Evolutionary conservation across 169 alveolate genomes (phyloP), one percentile per base, ranked within the genome.

Genomic region (Cryptosporidium parvum): DNA sequence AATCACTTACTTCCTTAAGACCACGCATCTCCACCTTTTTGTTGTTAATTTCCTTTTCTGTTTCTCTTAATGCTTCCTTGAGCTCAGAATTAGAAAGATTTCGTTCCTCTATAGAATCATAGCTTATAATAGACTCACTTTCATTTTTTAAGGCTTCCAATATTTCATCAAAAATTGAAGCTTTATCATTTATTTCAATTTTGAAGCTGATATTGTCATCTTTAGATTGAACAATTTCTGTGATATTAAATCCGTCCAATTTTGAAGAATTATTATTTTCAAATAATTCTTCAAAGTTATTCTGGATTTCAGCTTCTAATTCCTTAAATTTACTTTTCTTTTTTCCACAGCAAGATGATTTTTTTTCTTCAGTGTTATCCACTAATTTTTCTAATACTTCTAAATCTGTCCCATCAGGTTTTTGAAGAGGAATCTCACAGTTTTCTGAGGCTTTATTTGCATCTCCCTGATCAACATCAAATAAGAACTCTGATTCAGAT

Each of bases 101-200:
- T 14, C 37, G 42, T 7, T 59, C 58, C 31, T 18, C 68, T 23
- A 73, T 37, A 6, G 67, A 45, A 1, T 48, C 21, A 73, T 73
- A 73, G 23, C 14, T 26, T 16, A 73, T 1, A 18, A 2, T 21
- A 1, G 68, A 37, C 10, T 53, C 45, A 23, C 14, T 12, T 8
- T 73, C 48, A 31, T 26, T 2, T 53, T 56, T 51, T 18, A 73
- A 18, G 0, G 86, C 86, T 23, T 4, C 9, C 45, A 73, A 31
- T 31, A 73, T 53, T 44, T 73, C 86, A 21, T 59, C 51, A 10
- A 73, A 31, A 31, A 73, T 73, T 31, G 62, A 58, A 59, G 0
- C 14, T 31, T 56, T 73, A 21, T 42, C 70, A n/a, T 53, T 45
- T 16, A 53, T 37, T 8, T 59, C 52, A 35, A 73, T 53, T 21